Evolutionary conservation across 257 asterid species (phyloP).

Genomic region (Mentha longifolia): DNA sequence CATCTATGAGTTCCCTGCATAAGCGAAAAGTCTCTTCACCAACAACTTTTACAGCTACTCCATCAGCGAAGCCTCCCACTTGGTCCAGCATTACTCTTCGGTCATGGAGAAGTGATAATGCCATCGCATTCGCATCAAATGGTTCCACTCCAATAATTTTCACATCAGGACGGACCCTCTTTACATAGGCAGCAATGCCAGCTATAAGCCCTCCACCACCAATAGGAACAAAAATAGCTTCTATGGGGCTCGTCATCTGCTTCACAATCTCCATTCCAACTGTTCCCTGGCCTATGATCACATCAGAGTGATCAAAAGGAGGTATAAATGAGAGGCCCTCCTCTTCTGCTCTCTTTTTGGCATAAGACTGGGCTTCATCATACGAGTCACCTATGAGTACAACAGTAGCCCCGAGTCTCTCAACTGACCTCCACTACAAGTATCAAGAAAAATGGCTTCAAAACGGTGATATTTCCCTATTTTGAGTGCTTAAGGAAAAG

Average conservation of each 20-base stretch:
- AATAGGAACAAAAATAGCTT: slow-evolving; percentile 85
- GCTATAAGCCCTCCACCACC: slow-evolving; percentile 97
- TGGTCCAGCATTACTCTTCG: slow-evolving; percentile 73
- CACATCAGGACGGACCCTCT: slow-evolving; percentile 85
- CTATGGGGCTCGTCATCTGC: slow-evolving; percentile 62
- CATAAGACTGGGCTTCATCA: slow-evolving; percentile 89
- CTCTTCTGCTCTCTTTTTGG: slow-evolving; percentile 68
- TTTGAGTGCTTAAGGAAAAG: neutral
- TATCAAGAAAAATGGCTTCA: slow-evolving; percentile 28
- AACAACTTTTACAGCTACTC: slow-evolving; percentile 90
- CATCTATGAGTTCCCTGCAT: slow-evolving; percentile 79
- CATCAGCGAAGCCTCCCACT: slow-evolving; percentile 96
- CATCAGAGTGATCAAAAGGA: slow-evolving; percentile 93
- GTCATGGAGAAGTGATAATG: slow-evolving; percentile 77
- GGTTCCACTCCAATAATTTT: slow-evolving; percentile 93
- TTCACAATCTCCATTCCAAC: slow-evolving; percentile 90
- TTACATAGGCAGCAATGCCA: slow-evolving; percentile 90
- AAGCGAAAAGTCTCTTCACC: slow-evolving; percentile 84
- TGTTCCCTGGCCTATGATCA: slow-evolving; percentile 88
- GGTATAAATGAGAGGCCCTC: slow-evolving; percentile 80
- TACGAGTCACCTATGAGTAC: slow-evolving; percentile 82
- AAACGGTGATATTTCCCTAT: slow-evolving; percentile 9
- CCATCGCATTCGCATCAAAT: slow-evolving; percentile 90
- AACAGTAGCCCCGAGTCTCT: slow-evolving; percentile 81
- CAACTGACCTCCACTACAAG: slow-evolving; percentile 74